phyloP scores from a whole-genome alignment of 1,284 basidiomycete species.

The Apiotrichum domesticum region DNA sequence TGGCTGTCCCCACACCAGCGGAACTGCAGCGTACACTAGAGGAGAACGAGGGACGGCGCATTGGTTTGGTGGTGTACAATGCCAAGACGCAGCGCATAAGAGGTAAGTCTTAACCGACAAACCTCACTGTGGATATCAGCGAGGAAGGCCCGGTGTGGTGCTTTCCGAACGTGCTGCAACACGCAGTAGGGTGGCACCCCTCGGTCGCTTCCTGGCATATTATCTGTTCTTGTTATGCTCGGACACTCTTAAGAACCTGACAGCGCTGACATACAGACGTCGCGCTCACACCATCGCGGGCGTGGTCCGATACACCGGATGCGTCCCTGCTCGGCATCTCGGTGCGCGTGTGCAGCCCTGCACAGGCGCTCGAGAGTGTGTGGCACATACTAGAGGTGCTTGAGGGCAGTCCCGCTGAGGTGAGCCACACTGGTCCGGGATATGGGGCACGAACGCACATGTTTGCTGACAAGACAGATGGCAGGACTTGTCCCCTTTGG shows the following conservation, averaged over 20 bases:
- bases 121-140: too few relatives aligned
- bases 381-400: slow-evolving; percentile 98
- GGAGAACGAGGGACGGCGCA: slow-evolving; percentile 69
- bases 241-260: too few relatives aligned
- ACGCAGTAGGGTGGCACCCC: too few relatives aligned
- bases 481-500: slow-evolving; percentile 74
- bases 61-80: slow-evolving; percentile 83
- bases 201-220: too few relatives aligned
- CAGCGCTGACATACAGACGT: slow-evolving; percentile 56
- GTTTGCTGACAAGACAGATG: slow-evolving; percentile 8
- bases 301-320: slow-evolving; percentile 61
- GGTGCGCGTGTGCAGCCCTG: slow-evolving; percentile 83
- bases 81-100: slow-evolving; percentile 76
- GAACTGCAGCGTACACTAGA: slow-evolving; percentile 77
- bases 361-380: slow-evolving; percentile 80
- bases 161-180: too few relatives aligned
- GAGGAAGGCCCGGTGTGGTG: too few relatives aligned
- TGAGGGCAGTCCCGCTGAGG: slow-evolving; percentile 90
- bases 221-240: too few relatives aligned
- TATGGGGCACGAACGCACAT: not conserved
- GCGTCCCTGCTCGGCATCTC: slow-evolving; percentile 81
- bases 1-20: slow-evolving; percentile 58
- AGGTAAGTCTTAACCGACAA: slow-evolving; percentile 53
- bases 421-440: slow-evolving; percentile 14
- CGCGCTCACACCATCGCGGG: slow-evolving; percentile 71